Evolutionary conservation across 305 asterid genomes (phyloP), one percentile per base, ranked within the genome.

Genomic region (Fraxinus ornus): DNA sequence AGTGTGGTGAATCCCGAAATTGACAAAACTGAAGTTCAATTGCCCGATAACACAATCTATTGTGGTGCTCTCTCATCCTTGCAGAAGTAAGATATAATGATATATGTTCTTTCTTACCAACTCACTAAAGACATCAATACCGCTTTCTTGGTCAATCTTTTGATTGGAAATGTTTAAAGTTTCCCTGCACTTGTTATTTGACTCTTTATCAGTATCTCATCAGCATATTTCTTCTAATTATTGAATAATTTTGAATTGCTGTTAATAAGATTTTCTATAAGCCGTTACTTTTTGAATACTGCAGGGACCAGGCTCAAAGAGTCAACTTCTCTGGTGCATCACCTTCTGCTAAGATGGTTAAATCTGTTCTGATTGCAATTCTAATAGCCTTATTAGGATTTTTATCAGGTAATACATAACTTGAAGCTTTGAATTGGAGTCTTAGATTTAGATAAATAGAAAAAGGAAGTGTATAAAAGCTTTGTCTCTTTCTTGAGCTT

Each of bases 31-130:
- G 98, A 92, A 92, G 83, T 89, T 85, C 86, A 86, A 79, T 88
- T 94, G 91, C 98, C 98, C 4, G 90, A 78, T 37, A 91, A 94
- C 85, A 82, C 93, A 72, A 94, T 94, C 81, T 94, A 92, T 79
- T 94, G 98, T 83, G 98, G 98, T 35, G 85, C 79, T 78, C 94
- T 94, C 30, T 89, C 98, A 47, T 79, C 90, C 44, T 87, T 94
- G 83, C 98, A 94, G 86, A 93, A 87, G 98, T 94, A 93, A 88
- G 95, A 77, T 79, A 66, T 81, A 37, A 55, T 55, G 33, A 22
- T 44, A 19, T 15, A 49, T 26, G 9, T n/a, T 55, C 70, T 35
- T 47, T 33, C 8, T 78, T 71, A 26, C 15, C n/a, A 47, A 41
- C 66, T 79, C 62, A 24, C 77, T 17, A 37, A 30, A 44, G 39